Conservation (phyloP, 2,329 filamentous ascomycete genomes). For the Aspergillus caelatus region DNA sequence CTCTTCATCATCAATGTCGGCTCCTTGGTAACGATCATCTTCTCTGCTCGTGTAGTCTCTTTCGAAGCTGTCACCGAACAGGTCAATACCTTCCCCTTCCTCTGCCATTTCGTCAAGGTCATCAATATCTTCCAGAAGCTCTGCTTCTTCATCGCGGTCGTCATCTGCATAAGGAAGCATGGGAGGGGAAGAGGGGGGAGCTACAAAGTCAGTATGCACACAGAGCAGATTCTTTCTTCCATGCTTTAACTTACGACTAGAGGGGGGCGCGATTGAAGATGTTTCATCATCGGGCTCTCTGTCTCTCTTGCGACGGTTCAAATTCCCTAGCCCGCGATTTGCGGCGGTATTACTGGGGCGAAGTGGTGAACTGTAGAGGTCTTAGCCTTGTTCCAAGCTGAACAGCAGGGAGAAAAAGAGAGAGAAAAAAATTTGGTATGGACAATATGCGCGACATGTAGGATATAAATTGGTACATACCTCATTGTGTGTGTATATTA, state of each 20-base stretch:
- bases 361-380: slow-evolving; percentile 70
- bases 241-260: slow-evolving; percentile 58
- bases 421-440: neutral
- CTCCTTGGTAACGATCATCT: slow-evolving; percentile 57
- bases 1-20: slow-evolving; percentile 66
- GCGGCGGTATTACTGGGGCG: slow-evolving; percentile 79
- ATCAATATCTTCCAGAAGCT: slow-evolving; percentile 64
- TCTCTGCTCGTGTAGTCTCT: slow-evolving; percentile 58
- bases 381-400: slow-evolving; percentile 4
- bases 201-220: slow-evolving; percentile 26
- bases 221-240: neutral
- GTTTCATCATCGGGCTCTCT: slow-evolving; percentile 67
- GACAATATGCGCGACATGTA: neutral
- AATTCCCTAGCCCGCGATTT: slow-evolving; percentile 68
- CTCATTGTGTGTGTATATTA: slow-evolving; percentile 31
- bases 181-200: slow-evolving; percentile 63
- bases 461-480: slow-evolving; percentile 23
- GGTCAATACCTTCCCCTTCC: slow-evolving; percentile 69
- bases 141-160: slow-evolving; percentile 57
- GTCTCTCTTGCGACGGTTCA: slow-evolving; percentile 63
- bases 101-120: slow-evolving; percentile 70
- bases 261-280: slow-evolving; percentile 63
- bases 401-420: neutral
- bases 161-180: slow-evolving; percentile 55
- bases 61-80: slow-evolving; percentile 70